Evolutionary conservation across 179 eudicot genomes (phyloP).

Genomic region (Heliamphora ciliata): DNA sequence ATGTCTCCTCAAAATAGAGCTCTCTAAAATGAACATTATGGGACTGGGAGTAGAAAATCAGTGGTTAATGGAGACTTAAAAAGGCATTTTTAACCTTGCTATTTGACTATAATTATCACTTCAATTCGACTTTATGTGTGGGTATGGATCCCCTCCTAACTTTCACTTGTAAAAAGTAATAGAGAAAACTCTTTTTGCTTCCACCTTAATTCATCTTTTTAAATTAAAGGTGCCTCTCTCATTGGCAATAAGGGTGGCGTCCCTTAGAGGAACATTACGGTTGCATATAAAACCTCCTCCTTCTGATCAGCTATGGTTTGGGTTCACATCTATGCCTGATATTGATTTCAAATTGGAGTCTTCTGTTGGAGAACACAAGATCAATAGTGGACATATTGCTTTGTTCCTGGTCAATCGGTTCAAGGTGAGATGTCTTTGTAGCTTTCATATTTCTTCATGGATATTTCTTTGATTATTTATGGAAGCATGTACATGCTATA

Average conservation of each 20-base stretch:
- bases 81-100: background rate
- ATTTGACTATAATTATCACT: background rate
- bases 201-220: slow-evolving; percentile 9
- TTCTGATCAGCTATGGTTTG: slow-evolving; percentile 90
- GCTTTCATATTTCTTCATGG: background rate
- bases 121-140: background rate
- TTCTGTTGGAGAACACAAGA: slow-evolving; percentile 78
- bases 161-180: background rate
- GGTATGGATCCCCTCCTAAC: background rate
- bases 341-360: slow-evolving; percentile 75
- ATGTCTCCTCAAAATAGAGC: slow-evolving; percentile 5
- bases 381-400: slow-evolving; percentile 64
- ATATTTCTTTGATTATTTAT: background rate
- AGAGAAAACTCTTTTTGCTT: background rate
- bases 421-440: slow-evolving; percentile 49
- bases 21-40: slow-evolving; percentile 1
- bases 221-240: slow-evolving; percentile 71
- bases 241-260: slow-evolving; percentile 62
- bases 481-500: background rate
- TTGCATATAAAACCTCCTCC: slow-evolving; percentile 93
- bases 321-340: slow-evolving; percentile 86
- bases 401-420: slow-evolving; percentile 63
- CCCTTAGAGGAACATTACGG: slow-evolving; percentile 71
- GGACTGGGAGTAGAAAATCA: background rate
- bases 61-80: background rate